These are phyloP conservation scores for Cyberlindnera xylosilytica DNA, from an alignment of 805 yeast genomes.

Conservation along the genomic window DNA sequence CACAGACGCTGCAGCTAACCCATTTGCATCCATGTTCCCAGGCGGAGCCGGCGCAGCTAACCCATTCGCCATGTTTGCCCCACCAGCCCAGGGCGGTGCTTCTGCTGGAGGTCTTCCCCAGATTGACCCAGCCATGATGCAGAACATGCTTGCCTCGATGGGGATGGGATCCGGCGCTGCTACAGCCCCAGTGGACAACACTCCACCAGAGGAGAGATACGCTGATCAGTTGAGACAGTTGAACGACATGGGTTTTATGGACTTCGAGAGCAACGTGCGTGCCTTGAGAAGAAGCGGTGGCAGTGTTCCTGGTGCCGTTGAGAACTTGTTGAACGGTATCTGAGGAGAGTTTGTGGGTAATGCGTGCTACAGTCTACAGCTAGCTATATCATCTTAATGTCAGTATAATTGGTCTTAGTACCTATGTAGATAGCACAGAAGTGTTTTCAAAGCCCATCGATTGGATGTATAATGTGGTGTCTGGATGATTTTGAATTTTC, in stretches of 20 bases:
- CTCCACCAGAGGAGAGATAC: conserved; percentile 80
- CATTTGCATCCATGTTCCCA: conserved; percentile 46
- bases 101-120: conserved; percentile 3
- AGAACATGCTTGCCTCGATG: conserved; percentile 34
- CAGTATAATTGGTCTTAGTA: no score
- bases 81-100: conserved; percentile 2
- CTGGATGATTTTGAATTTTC: no score
- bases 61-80: conserved; percentile 36
- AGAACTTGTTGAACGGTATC: conserved; percentile 66
- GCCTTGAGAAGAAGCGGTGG: conserved; percentile 97
- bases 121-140: conserved; percentile 44
- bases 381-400: no score
- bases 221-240: conserved; percentile 69
- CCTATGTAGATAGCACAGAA: no score
- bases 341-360: background rate
- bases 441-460: no score
- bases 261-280: conserved; percentile 85
- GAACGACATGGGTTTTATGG: conserved; percentile 84
- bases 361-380: no score
- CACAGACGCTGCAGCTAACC: conserved; percentile 38
- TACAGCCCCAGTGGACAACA: conserved; percentile 40
- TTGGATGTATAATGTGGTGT: no score
- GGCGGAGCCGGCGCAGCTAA: conserved; percentile 34
- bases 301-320: conserved; percentile 94
- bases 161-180: conserved; percentile 37